Evolutionary conservation across 2,329 filamentous ascomycete genomes (phyloP).

Genomic region (Penicillium fuscoglaucum): DNA sequence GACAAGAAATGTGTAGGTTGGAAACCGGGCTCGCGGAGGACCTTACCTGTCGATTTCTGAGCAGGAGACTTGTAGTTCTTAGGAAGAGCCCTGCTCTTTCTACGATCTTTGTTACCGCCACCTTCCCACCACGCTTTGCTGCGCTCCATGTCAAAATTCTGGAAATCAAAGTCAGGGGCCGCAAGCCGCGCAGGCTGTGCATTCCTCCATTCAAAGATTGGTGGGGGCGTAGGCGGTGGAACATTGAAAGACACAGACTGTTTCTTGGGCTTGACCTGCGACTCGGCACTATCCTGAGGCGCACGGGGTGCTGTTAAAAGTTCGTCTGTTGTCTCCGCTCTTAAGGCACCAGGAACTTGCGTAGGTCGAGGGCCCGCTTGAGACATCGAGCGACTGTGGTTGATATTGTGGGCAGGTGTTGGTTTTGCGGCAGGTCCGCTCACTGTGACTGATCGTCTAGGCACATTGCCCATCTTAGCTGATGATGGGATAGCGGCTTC

Average conservation of each 20-base stretch:
- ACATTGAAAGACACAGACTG: conserved; percentile 50
- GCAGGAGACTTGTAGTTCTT: conserved; percentile 37
- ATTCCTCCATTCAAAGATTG: conserved; percentile 66
- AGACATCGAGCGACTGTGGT: conserved; percentile 19
- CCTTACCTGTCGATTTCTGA: conserved; percentile 37
- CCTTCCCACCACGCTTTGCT: conserved; percentile 77
- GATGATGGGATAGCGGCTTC: conserved; percentile 11
- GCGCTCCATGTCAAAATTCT: conserved; percentile 49
- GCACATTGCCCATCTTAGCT: conserved; percentile 24
- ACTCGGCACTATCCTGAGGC: conserved; percentile 22
- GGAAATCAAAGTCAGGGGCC: conserved; percentile 61
- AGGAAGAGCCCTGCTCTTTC: conserved; percentile 48
- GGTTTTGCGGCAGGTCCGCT: conserved; percentile 18
- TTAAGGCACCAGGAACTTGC: not conserved
- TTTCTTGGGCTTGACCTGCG: conserved; percentile 36
- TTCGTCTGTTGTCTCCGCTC: conserved; percentile 16
- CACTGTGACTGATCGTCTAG: conserved; percentile 31
- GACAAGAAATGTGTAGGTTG: not conserved
- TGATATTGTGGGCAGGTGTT: not conserved
- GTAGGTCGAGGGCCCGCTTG: conserved; percentile 11
- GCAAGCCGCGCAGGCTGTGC: conserved; percentile 63
- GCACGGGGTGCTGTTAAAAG: conserved; percentile 18
- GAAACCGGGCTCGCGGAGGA: too few relatives aligned
- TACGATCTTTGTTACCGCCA: conserved; percentile 48
- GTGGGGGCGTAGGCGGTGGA: conserved; percentile 48